phyloP scores from a whole-genome alignment of 805 yeast genomes.

The Nakazawaea populi region DNA sequence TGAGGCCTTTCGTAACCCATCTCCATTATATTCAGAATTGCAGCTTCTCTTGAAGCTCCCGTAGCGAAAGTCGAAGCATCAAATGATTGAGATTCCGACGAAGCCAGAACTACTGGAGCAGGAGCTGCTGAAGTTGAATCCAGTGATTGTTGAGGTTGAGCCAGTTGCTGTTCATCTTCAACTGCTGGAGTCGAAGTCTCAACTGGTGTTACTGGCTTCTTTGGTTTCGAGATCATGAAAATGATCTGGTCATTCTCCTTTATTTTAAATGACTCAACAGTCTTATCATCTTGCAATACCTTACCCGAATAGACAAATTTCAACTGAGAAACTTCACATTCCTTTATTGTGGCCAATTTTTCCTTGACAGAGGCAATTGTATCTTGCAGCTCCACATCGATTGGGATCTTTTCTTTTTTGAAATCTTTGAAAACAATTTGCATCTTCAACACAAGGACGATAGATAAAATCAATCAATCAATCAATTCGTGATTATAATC shows the following conservation, averaged over 20 bases:
- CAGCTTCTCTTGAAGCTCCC: slow-evolving; percentile 73
- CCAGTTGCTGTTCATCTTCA: slow-evolving; percentile 16
- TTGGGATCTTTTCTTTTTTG: slow-evolving; percentile 80
- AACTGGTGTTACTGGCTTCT: slow-evolving; percentile 22
- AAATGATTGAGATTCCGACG: slow-evolving; percentile 16
- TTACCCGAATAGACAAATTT: slow-evolving; percentile 90
- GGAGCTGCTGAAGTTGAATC: slow-evolving; percentile 11
- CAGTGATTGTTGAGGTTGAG: slow-evolving; percentile 10
- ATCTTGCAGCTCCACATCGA: slow-evolving; percentile 68
- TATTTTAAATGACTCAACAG: slow-evolving; percentile 64
- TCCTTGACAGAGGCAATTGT: slow-evolving; percentile 65
- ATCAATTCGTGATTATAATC: too few species aligned
- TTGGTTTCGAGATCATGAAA: slow-evolving; percentile 75
- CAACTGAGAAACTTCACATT: slow-evolving; percentile 65
- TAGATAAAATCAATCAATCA: neutral
- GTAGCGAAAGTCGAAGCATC: slow-evolving; percentile 60
- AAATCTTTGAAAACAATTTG: slow-evolving; percentile 83
- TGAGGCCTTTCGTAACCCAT: slow-evolving; percentile 92
- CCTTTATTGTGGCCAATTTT: slow-evolving; percentile 61
- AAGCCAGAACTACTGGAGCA: slow-evolving; percentile 17
- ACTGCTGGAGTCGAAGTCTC: slow-evolving; percentile 22
- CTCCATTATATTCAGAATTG: slow-evolving; percentile 79
- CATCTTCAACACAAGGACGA: slow-evolving; percentile 34
- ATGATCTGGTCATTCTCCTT: slow-evolving; percentile 86
- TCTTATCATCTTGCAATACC: slow-evolving; percentile 78